A percentile compares a stretch with the other conserved stretches of the same genome.
phyloP scores from a whole-genome alignment of 2,329 filamentous ascomycete species.

The Pleoardoris graminearum region DNA sequence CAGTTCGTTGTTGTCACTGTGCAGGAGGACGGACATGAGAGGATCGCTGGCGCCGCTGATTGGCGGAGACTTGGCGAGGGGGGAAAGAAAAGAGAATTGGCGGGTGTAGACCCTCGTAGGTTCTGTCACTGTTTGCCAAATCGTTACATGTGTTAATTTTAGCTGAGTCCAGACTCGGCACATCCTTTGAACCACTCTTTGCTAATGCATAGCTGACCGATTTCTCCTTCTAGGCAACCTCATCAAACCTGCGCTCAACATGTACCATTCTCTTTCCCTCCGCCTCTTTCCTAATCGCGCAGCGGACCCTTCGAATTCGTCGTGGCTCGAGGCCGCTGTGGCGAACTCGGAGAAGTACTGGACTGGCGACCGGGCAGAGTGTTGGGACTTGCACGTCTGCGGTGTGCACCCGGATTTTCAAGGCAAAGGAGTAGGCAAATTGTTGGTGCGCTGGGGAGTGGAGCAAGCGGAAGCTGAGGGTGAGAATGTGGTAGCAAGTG shows the following conservation, averaged over 20 bases:
- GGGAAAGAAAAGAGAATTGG: constrained; percentile 19
- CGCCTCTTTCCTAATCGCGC: constrained; percentile 32
- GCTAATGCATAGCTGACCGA: neutral
- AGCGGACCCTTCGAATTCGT: constrained; percentile 23
- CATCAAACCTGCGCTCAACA: constrained; percentile 14
- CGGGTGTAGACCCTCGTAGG: constrained; percentile 27
- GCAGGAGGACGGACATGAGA: constrained; percentile 12
- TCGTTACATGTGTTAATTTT: neutral
- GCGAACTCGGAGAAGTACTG: constrained; percentile 25
- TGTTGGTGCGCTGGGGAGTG: constrained; percentile 46
- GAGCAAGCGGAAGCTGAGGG: constrained; percentile 37
- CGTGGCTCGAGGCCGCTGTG: constrained; percentile 28
- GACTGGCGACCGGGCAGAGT: constrained; percentile 30
- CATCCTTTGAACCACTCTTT: neutral
- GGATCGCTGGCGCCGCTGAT: constrained; percentile 32
- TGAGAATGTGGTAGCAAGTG: constrained; percentile 27
- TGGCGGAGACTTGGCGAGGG: constrained; percentile 33
- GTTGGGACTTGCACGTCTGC: constrained; percentile 36
- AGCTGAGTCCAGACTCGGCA: neutral
- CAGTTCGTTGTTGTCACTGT: constrained; percentile 28
- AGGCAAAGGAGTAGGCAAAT: constrained; percentile 41
- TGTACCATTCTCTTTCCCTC: constrained; percentile 19
- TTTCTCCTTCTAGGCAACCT: constrained; percentile 22
- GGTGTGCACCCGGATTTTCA: constrained; percentile 42
- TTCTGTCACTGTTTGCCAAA: constrained; percentile 6